Base-by-base conservation (phyloP, 345 rosid genomes). In the Citrus mangshanensis region DNA sequence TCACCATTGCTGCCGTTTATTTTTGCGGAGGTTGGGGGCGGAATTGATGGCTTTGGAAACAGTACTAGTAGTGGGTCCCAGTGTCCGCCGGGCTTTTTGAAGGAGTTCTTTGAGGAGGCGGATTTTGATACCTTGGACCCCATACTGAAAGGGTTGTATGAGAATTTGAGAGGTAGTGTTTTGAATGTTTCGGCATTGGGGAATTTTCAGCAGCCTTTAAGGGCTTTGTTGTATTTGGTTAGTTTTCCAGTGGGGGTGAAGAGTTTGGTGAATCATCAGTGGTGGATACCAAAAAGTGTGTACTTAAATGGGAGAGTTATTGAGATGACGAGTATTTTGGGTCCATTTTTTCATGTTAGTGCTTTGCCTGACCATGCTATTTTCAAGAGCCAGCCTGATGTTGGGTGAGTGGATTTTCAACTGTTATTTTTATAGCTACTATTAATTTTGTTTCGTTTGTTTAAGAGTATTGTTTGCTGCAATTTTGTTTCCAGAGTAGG, bases 291-390 rank as follows among this genome's bases (percentile, higher is more conserved):
- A 4, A 89, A 88, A 9, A 97, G 95, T 30, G 85, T 86, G 51
- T 96, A 93, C 80, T 81, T 92, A 91, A 94, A 94, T 73, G 99
- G 99, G 24, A 86, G 98, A 69, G 99, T 88, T 58, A 93, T 92
- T 37, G 99, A 96, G 89, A 86, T 96, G 97, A 94, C 99, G 0
- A 96, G 99, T 82, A 93, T 96, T 85, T 84, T 96, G 74, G 99
- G 98, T 4, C 98, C 99, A 30, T 96, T 94, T 82, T 92, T 96
- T 75, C 98, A 93, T 81, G 92, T 94, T n/a, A 96, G 99, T 73
- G 95, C 98, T 13, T 77, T 93, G 88, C 98, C 93, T 12, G 99
- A 96, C 88, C 86, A 87, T 30, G 67, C 89, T 37, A 89, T 88
- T 68, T 96, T 96, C 86, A 93, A 93, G 92, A 90, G 92, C 88